phyloP scores from a whole-genome alignment of 2,329 filamentous ascomycete genomes.

The Colletotrichum falcatum region DNA sequence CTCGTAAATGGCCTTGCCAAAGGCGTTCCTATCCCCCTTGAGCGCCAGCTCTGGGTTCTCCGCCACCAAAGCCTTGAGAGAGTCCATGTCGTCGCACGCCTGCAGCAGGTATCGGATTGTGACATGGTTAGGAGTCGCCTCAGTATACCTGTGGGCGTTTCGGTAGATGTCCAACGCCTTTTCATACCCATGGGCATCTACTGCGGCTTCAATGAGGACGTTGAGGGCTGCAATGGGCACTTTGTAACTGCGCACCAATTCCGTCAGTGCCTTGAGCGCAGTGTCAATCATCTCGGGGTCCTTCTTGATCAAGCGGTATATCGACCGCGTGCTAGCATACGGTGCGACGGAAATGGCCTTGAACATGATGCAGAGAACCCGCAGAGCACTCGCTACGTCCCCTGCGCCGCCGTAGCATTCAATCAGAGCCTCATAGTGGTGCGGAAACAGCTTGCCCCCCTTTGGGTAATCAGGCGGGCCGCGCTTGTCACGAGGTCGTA shows the following conservation, averaged over 20 bases:
- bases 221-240: conserved; percentile 53
- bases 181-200: conserved; percentile 47
- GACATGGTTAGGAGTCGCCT: conserved; percentile 44
- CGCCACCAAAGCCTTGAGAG: conserved; percentile 45
- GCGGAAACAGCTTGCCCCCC: conserved; percentile 68
- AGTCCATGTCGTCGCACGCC: conserved; percentile 45
- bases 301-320: conserved; percentile 68
- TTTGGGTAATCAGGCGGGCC: conserved; percentile 72
- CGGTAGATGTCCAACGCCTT: conserved; percentile 50
- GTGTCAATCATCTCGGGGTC: conserved; percentile 59
- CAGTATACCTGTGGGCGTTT: conserved; percentile 47
- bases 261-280: conserved; percentile 68
- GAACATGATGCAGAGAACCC: conserved; percentile 79
- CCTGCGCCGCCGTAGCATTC: conserved; percentile 72
- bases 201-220: conserved; percentile 52
- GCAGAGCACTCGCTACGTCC: conserved; percentile 75
- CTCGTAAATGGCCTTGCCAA: conserved; percentile 31
- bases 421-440: conserved; percentile 85
- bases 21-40: conserved; percentile 27
- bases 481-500: conserved; percentile 76
- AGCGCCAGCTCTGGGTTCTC: conserved; percentile 47
- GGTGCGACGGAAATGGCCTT: conserved; percentile 69
- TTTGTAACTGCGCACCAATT: conserved; percentile 55
- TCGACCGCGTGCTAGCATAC: conserved; percentile 69
- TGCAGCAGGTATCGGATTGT: conserved; percentile 50